These are phyloP conservation scores for Passiflora organensis DNA, from an alignment of 345 rosid genomes.

Conservation along the genomic window DNA sequence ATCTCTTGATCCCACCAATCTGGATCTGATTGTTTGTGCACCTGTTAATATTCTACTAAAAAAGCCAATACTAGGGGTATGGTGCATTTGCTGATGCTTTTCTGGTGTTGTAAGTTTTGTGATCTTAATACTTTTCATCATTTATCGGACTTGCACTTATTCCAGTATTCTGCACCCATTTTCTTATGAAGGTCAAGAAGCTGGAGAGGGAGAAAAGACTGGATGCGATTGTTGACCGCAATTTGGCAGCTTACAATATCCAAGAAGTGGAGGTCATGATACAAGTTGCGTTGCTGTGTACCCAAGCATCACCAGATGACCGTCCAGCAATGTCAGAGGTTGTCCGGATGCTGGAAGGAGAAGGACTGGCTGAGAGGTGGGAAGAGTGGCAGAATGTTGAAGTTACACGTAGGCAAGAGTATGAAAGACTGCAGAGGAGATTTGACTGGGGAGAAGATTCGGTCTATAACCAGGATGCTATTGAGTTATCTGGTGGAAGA, in stretches of 20 bases:
- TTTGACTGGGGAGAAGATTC: conserved; percentile 90
- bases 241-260: conserved; percentile 48
- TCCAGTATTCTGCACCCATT: not conserved
- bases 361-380: conserved; percentile 95
- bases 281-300: conserved; percentile 81
- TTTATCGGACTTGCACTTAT: not conserved
- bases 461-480: conserved; percentile 65
- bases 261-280: conserved; percentile 91
- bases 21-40: not conserved
- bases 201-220: conserved; percentile 79
- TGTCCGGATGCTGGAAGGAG: conserved; percentile 95
- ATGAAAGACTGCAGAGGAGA: conserved; percentile 72
- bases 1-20: not conserved
- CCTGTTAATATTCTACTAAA: too few species aligned
- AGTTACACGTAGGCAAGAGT: conserved; percentile 75
- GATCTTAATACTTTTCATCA: not conserved
- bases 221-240: conserved; percentile 77
- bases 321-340: conserved; percentile 93
- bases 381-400: conserved; percentile 94
- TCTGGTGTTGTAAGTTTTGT: not conserved
- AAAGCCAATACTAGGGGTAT: too few species aligned
- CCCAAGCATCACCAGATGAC: conserved; percentile 82
- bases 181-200: conserved; percentile 74
- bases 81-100: too few species aligned
- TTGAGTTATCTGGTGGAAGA: conserved; percentile 91